phyloP scores from a whole-genome alignment of 768 basidiomycete genomes.

The Calocera viscosa region DNA sequence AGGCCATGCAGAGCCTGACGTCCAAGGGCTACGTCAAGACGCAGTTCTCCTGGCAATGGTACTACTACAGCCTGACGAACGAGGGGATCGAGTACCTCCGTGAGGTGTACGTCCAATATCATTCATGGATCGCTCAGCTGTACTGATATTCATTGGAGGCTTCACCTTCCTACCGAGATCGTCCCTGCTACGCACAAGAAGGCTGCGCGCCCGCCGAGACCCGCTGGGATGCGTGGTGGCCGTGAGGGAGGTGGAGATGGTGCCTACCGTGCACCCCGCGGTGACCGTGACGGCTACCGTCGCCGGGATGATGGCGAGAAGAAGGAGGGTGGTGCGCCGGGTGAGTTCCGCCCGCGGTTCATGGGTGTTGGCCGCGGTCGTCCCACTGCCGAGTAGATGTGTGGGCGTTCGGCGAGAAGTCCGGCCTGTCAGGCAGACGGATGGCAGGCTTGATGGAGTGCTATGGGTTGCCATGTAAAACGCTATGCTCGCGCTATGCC shows the following conservation, averaged over 20 bases:
- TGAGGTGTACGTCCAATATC: conserved; percentile 46
- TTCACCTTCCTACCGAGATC: conserved; percentile 89
- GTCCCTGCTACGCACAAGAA: conserved; percentile 98
- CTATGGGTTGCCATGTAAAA: conserved; percentile 8
- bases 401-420: not conserved
- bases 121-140: not conserved
- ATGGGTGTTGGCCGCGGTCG: conserved; percentile 81
- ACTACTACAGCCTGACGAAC: conserved; percentile 93
- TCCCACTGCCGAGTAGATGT: conserved; percentile 45
- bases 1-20: conserved; percentile 55
- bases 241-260: conserved; percentile 52
- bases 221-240: conserved; percentile 51
- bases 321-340: conserved; percentile 79
- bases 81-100: conserved; percentile 97
- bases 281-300: conserved; percentile 69
- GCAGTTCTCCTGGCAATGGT: conserved; percentile 99
- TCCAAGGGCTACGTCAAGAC: conserved; percentile 88
- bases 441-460: conserved; percentile 6
- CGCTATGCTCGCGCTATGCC: conserved; percentile 5
- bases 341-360: conserved; percentile 81
- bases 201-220: conserved; percentile 74
- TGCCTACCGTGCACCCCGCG: conserved; percentile 79
- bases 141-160: conserved; percentile 36
- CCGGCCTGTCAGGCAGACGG: not conserved
- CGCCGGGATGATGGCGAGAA: conserved; percentile 46